Base-by-base conservation (phyloP, 164 flowering plant genomes). In the Buxus sempervirens region DNA sequence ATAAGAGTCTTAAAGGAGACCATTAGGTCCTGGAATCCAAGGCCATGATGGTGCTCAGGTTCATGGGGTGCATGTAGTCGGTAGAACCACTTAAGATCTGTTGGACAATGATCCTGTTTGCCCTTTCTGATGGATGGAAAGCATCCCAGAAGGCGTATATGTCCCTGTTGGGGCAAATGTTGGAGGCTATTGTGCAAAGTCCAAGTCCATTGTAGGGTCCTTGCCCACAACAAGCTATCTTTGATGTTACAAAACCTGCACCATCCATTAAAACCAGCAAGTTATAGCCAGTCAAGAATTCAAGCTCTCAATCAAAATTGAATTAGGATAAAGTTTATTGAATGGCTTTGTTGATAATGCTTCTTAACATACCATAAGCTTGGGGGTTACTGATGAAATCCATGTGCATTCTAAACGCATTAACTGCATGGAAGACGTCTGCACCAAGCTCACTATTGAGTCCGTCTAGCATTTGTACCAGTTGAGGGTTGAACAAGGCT, bases 161-260 rank as follows among this genome's bases (percentile, higher is more conserved):
- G 64, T 81, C 83, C 45, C 96, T 69, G 75, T 90, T 77, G 0
- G 88, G 80, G 69, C 96, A 90, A 65, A 90, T 64, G 62, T 82
- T 86, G 4, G 96, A 90, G 8, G 67, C 49, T 0, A 13, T 3
- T 14, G 81, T 56, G 87, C 97, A 91, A 0, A 81, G 62, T 18
- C 97, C 97, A 0, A 90, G 18, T 49, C 97, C 97, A 71, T 90
- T 91, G 80, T 76, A 80, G 0, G 87, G 89, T 54, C 97, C 97
- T 75, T 91, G 97, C 16, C 97, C 97, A 58, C 97, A 91, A 45
- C 97, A 89, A 15, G 95, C 97, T 23, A 82, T 60, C 74, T 78
- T 81, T 27, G 97, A 80, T 15, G 88, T 80, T 25, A 68, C 82
- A 76, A 91, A 89, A 7, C 97, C 97, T 90, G 83, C 41, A 41